phyloP scores from a whole-genome alignment of 345 rosid genomes.

The Sisymbrium irio region DNA sequence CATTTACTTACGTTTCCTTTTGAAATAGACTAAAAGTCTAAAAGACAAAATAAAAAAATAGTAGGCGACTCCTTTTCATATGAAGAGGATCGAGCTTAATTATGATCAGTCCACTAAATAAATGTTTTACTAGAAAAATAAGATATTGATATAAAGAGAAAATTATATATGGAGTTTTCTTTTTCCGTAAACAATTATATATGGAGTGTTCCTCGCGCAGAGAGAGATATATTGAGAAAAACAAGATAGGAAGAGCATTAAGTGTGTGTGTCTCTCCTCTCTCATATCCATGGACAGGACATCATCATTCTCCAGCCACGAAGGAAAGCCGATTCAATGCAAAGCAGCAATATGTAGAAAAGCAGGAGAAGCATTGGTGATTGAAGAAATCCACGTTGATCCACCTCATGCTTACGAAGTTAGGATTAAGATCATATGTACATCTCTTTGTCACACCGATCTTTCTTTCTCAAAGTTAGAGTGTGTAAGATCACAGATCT shows the following conservation, averaged over 20 bases:
- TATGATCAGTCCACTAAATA: background rate
- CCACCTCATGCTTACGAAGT: constrained; percentile 69
- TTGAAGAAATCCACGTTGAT: constrained; percentile 66
- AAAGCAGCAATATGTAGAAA: constrained; percentile 62
- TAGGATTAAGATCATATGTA: constrained; percentile 66
- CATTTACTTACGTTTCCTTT: background rate
- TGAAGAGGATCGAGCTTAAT: background rate
- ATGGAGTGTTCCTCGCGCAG: background rate
- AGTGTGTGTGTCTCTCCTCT: background rate
- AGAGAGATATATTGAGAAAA: background rate
- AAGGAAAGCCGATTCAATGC: constrained; percentile 55
- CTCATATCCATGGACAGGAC: constrained; percentile 5
- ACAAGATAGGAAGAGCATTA: background rate
- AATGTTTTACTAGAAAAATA: background rate
- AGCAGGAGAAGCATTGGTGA: constrained; percentile 47
- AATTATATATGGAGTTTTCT: too few species aligned
- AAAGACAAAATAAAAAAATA: background rate
- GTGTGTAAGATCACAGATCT: constrained; percentile 31
- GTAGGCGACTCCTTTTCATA: background rate
- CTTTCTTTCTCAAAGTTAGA: constrained; percentile 41
- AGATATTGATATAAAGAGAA: background rate
- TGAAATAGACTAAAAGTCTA: background rate
- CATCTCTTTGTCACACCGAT: constrained; percentile 67
- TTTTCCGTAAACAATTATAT: background rate
- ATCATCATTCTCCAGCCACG: background rate